These are phyloP conservation scores for Tylopilus rubrobrunneus DNA, from an alignment of 768 basidiomycete species.

Conservation along the genomic window DNA sequence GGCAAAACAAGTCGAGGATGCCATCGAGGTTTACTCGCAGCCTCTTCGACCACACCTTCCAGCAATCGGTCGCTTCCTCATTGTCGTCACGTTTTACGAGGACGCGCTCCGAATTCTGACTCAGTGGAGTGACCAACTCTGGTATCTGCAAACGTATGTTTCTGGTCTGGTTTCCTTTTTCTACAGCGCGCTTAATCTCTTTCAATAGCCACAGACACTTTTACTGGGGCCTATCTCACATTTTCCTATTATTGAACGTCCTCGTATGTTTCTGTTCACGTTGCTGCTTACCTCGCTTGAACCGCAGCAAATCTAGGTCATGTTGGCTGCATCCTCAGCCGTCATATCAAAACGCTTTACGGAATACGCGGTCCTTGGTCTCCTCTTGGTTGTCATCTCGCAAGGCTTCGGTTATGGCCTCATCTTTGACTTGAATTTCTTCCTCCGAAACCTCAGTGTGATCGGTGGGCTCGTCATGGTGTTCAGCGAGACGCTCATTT, in stretches of 20 bases:
- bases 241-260: slow-evolving; percentile 90
- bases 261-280: slow-evolving; percentile 54
- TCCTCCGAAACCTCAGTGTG: slow-evolving; percentile 97
- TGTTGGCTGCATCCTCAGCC: slow-evolving; percentile 80
- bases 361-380: slow-evolving; percentile 85
- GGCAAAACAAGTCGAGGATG: slow-evolving; percentile 81
- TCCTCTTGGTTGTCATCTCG: slow-evolving; percentile 85
- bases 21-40: slow-evolving; percentile 87
- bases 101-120: slow-evolving; percentile 91
- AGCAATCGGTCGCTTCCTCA: slow-evolving; percentile 91
- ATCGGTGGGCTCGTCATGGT: slow-evolving; percentile 99
- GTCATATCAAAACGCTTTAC: slow-evolving; percentile 86
- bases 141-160: slow-evolving; percentile 93
- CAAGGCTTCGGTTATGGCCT: slow-evolving; percentile 99
- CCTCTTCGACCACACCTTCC: slow-evolving; percentile 94
- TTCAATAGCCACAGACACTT: slow-evolving; percentile 81
- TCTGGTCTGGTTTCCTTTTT: not conserved
- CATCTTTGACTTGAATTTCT: slow-evolving; percentile 99
- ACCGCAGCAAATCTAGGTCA: slow-evolving; percentile 52
- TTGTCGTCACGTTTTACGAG: slow-evolving; percentile 97
- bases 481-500: slow-evolving; percentile 92
- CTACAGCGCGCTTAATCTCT: slow-evolving; percentile 5
- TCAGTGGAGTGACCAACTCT: slow-evolving; percentile 96
- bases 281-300: not conserved
- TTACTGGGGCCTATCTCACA: slow-evolving; percentile 91